phyloP scores from a whole-genome alignment of 192 early-diverging fungal species.

The Umbelopsis ramanniana region DNA sequence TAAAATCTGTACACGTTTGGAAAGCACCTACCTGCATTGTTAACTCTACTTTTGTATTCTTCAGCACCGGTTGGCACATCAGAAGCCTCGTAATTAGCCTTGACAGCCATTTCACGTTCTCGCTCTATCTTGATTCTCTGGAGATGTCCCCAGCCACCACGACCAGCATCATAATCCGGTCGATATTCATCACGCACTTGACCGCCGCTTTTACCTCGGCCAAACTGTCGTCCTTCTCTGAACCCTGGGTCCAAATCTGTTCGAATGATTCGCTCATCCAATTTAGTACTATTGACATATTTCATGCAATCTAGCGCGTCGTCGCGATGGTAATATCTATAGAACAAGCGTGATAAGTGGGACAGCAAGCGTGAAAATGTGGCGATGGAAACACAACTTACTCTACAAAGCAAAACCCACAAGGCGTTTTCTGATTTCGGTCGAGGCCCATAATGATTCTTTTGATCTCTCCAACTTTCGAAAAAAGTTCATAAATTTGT shows the following conservation, averaged over 20 bases:
- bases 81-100: conserved; percentile 73
- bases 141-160: conserved; percentile 95
- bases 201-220: conserved; percentile 91
- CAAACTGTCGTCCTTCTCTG: conserved; percentile 90
- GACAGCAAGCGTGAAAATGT: not conserved
- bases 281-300: conserved; percentile 91
- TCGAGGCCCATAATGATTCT: conserved; percentile 99
- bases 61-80: conserved; percentile 59
- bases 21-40: not conserved
- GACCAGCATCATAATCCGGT: conserved; percentile 91
- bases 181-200: conserved; percentile 97
- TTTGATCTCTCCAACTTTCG: conserved; percentile 96
- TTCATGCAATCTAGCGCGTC: conserved; percentile 94
- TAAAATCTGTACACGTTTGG: not conserved
- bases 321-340: conserved; percentile 86
- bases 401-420: conserved; percentile 99
- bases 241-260: conserved; percentile 97
- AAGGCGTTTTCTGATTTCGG: conserved; percentile 90
- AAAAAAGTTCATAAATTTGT: conserved; percentile 95
- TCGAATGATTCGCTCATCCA: conserved; percentile 94
- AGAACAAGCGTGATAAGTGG: not conserved
- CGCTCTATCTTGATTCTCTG: conserved; percentile 65
- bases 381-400: conserved; percentile 45
- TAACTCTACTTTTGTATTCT: conserved; percentile 38
- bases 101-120: conserved; percentile 67